A percentile compares a stretch with the other conserved stretches of the same genome.
These are phyloP conservation scores for Aspergillus sclerotialis DNA, from an alignment of 2,329 filamentous ascomycete species.

Conservation along the genomic window DNA sequence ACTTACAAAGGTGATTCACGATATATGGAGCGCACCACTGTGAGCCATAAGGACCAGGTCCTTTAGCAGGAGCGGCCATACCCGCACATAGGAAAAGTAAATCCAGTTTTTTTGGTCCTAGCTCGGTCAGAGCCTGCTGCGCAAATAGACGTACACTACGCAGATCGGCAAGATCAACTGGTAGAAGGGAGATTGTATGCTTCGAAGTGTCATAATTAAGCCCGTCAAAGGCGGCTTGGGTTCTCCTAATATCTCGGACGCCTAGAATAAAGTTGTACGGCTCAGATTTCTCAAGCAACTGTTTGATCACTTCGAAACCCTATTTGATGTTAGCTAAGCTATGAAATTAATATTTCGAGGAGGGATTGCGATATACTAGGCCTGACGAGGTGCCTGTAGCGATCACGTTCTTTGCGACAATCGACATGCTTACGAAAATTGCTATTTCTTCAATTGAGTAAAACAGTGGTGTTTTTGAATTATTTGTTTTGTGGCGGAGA, in stretches of 20 bases:
- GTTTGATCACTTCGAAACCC: constrained; percentile 20
- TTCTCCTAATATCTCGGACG: constrained; percentile 12
- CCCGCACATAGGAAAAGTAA: constrained; percentile 15
- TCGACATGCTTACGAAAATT: too few species aligned
- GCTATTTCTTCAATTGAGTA: too few species aligned
- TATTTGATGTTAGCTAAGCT: constrained; percentile 1
- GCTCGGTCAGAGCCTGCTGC: constrained; percentile 10
- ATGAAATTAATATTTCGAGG: neutral
- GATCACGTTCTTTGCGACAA: too few species aligned
- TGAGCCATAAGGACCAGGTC: constrained; percentile 16
- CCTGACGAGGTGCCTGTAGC: neutral
- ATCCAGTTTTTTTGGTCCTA: constrained; percentile 11
- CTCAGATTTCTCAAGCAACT: constrained; percentile 13
- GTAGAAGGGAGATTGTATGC: constrained; percentile 12
- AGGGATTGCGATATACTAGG: neutral
- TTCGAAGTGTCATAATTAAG: constrained; percentile 14
- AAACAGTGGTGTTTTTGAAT: too few species aligned
- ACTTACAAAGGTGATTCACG: constrained; percentile 18
- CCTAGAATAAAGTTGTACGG: constrained; percentile 18
- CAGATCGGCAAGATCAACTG: constrained; percentile 13
- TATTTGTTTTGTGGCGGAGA: too few species aligned
- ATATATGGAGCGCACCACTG: constrained; percentile 16
- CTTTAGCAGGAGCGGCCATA: constrained; percentile 8
- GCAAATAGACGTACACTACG: constrained; percentile 16
- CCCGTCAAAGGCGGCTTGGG: constrained; percentile 11